Evolutionary conservation across 2,329 filamentous ascomycete genomes (phyloP).

Genomic region (Fusarium sp.): DNA sequence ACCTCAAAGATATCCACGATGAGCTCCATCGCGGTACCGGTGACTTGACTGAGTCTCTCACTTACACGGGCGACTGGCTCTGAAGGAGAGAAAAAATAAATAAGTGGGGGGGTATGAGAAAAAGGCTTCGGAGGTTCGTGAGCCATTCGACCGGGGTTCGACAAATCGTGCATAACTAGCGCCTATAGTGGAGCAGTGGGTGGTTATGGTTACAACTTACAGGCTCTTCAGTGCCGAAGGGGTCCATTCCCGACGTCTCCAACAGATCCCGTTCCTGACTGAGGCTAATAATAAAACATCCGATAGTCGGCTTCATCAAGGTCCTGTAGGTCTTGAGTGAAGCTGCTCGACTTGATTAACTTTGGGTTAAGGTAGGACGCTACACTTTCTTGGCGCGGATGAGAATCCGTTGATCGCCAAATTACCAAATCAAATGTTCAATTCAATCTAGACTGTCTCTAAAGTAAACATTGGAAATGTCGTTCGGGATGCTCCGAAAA

Average conservation of each 20-base stretch:
- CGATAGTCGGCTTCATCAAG: constrained; percentile 18
- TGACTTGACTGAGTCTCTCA: constrained; percentile 29
- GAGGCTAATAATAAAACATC: constrained; percentile 27
- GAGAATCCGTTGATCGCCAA: neutral
- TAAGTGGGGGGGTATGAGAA: constrained; percentile 15
- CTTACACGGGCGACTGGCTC: constrained; percentile 23
- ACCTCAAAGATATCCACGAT: constrained; percentile 31
- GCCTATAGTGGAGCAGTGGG: constrained; percentile 23
- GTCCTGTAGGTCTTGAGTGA: too few species aligned
- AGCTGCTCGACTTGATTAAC: constrained; percentile 16
- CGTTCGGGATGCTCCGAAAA: constrained; percentile 2
- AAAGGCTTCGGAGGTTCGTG: constrained; percentile 14
- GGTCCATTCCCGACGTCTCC: constrained; percentile 28
- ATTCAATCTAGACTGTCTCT: neutral
- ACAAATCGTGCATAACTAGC: constrained; percentile 45
- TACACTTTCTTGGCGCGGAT: constrained; percentile 16
- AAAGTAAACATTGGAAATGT: neutral
- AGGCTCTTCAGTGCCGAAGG: constrained; percentile 38
- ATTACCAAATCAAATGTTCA: neutral
- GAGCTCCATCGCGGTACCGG: constrained; percentile 31
- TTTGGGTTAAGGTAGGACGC: constrained; percentile 26
- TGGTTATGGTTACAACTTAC: too few species aligned
- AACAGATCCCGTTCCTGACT: constrained; percentile 26
- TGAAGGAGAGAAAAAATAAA: constrained; percentile 13
- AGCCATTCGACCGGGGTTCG: constrained; percentile 38